A percentile compares a stretch with the other conserved stretches of the same genome.
phyloP scores from a whole-genome alignment of 768 basidiomycete genomes.

The Phaeolepiota aurea region DNA sequence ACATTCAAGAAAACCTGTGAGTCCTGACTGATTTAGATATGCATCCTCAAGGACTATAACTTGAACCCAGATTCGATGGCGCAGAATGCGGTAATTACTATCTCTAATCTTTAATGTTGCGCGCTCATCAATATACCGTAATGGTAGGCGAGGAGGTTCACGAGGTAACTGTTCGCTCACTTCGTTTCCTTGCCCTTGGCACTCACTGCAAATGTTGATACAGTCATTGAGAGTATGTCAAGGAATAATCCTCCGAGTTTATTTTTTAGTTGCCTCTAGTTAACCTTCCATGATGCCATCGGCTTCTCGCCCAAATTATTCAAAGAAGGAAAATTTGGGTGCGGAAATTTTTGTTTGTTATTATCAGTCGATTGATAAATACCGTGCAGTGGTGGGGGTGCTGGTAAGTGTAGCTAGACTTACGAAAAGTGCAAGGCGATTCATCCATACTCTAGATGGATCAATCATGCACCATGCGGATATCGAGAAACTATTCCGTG shows the following conservation, averaged over 20 bases:
- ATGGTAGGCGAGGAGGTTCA: slow-evolving; percentile 18
- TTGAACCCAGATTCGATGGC: slow-evolving; percentile 17
- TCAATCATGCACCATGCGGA: slow-evolving; percentile 16
- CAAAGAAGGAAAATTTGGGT: slow-evolving; percentile 14
- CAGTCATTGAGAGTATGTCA: too few species aligned
- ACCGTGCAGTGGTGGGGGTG: slow-evolving; percentile 11
- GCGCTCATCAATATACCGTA: neutral
- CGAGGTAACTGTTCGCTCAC: slow-evolving; percentile 11
- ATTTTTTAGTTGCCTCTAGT: slow-evolving; percentile 7
- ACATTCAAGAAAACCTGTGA: slow-evolving; percentile 22
- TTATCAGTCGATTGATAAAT: neutral
- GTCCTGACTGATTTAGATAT: too few species aligned
- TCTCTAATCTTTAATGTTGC: neutral
- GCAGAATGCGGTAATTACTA: slow-evolving; percentile 18
- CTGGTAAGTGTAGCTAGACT: slow-evolving; percentile 5
- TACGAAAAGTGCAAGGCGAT: neutral
- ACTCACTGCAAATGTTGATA: neutral
- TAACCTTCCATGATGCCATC: slow-evolving; percentile 23
- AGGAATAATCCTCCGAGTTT: too few species aligned
- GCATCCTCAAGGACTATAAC: too few species aligned
- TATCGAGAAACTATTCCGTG: slow-evolving; percentile 10
- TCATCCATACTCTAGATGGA: slow-evolving; percentile 13
- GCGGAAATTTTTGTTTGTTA: slow-evolving; percentile 3
- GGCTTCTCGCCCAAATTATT: slow-evolving; percentile 18
- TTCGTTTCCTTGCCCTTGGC: too few species aligned